Evolutionary conservation across 139 green algal genomes (phyloP), one percentile per base, ranked within the genome.

Genomic region (Chlorella sp.): DNA sequence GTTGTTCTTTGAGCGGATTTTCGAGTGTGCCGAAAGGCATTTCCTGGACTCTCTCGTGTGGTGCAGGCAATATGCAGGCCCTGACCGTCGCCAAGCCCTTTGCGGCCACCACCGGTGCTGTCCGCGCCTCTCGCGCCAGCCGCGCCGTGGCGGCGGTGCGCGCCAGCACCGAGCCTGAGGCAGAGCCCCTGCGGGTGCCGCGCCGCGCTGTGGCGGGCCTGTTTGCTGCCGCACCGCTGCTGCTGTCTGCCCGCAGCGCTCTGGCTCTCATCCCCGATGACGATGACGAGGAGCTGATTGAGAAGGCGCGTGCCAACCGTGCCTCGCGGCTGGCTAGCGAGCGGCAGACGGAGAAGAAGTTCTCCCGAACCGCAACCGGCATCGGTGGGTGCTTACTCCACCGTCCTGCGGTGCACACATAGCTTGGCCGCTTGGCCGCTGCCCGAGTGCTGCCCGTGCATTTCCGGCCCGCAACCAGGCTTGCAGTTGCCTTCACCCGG

Each of bases 221-320:
- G 36, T 86, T 93, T 30, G 90, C 87, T 21, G 86, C 87, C n/a
- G 81, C 39, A 2, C 90, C 87, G 7, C n/a, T 85, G 64, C 84
- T 90, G 69, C 68, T 88, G 57, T 42, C 78, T 21, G 68, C 87
- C 36, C 53, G 42, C 48, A 82, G 69, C 28, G 92, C 91, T 1
- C 69, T 90, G 61, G 92, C 95, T 3, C 90, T 96, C 1, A 94
- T 96, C 69, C 94, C 94, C 3, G 94, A 97, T 71, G 95, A 97
- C 86, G 95, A 97, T 69, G 95, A 97, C 89, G 94, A 96, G 92
- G 94, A 96, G 82, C 86, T 97, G 79, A 75, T 97, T 22, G 89
- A 92, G 87, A 93, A 92, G 85, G 95, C 95, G 32, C 94, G 94
- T 75, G 94, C 93, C 48, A 96, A 95, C 86, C 92, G 95, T 42